Evolutionary conservation across 2,329 filamentous ascomycete genomes (phyloP), one percentile per base, ranked within the genome.

Genomic region (Fusarium domesticum): DNA sequence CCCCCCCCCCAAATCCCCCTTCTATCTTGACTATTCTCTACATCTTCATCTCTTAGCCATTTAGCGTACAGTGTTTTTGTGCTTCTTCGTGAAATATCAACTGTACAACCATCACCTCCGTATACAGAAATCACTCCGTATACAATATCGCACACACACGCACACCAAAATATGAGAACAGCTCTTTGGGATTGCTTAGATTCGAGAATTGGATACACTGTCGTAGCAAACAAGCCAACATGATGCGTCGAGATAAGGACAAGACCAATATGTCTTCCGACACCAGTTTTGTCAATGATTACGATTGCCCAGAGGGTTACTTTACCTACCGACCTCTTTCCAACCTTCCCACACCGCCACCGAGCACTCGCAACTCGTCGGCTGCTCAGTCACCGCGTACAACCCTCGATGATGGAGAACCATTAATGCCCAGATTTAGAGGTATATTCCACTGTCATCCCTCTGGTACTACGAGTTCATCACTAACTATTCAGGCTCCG

Each of bases 321-420:
- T 81, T 83, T 58, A 83, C 81, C 52, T 86, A 85, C 65, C 76
- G 80, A 37, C 83, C 83, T 8, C 71, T 86, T 39, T 85, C 82
- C 20, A 84, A 82, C 63, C 74, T 86, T 17, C 83, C 83, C 17
- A 86, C 83, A 40, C 83, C 83, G 50, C 83, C 83, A 35, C 75
- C 75, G 10, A 83, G 78, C 35, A 75, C 74, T 42, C 64, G 57
- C 40, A 64, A 61, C 51, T 71, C 71, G 10, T 72, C 70, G 25
- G 68, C 69, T 19, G 60, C 63, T 32, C 70, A 72, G 56, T 74
- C 72, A 37, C 72, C 74, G 35, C 61, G 63, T 31, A 63, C 68
- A 42, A 63, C 64, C 15, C 59, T 70, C 38, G 70, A 74, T 39
- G 71, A 75, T 58, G 71, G 67, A 45, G 73, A 74, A 51, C 62